Evolutionary conservation across 495 filamentous ascomycete genomes (phyloP), one percentile per base, ranked within the genome.

Genomic region (Staphylotrichum longicolle): DNA sequence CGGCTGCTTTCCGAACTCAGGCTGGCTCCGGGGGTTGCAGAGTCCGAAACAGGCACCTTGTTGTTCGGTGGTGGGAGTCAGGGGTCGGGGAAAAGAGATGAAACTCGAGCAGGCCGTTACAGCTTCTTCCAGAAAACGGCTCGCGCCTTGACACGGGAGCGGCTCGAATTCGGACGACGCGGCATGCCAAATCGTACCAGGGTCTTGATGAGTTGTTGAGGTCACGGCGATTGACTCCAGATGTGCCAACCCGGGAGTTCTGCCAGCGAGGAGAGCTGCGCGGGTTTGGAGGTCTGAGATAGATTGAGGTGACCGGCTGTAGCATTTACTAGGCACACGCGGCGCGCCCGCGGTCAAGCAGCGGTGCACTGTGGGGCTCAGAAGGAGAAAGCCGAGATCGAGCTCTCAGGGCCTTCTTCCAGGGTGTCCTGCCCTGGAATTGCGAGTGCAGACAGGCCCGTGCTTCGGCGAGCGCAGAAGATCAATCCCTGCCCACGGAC

Each of bases 21-120:
- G 47, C 54, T 54, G 63, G n/a, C 49, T 44, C 54, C 62, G 15
- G 59, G 44, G 59, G 51, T 14, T 47, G 62, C 62, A 62, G 53
- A 58, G 6, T 65, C 54, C 67, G 69, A 71, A 71, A 71, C 69
- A 68, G 65, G 69, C 69, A 65, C 63, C 63, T 56, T 54, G 45
- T 54, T 44, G 54, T 27, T 49, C 47, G 46, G 40, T 41, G 50
- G 63, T 44, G 58, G 64, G 62, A 10, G 15, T 49, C 40, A 56
- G 62, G 66, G 62, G 57, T 30, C 47, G 54, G 59, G 51, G 10
- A 48, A 51, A 64, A 59, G 64, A 70, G 51, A 59, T 68, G 68
- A 70, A 70, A 70, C 68, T 65, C 15, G 63, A 30, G 47, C 27
- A 55, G 39, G 11, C 30, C 45, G 69, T 67, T 62, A 60, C 66